Base-by-base conservation (phyloP, 306 rosid genomes). In the Canavalia gladiata region DNA sequence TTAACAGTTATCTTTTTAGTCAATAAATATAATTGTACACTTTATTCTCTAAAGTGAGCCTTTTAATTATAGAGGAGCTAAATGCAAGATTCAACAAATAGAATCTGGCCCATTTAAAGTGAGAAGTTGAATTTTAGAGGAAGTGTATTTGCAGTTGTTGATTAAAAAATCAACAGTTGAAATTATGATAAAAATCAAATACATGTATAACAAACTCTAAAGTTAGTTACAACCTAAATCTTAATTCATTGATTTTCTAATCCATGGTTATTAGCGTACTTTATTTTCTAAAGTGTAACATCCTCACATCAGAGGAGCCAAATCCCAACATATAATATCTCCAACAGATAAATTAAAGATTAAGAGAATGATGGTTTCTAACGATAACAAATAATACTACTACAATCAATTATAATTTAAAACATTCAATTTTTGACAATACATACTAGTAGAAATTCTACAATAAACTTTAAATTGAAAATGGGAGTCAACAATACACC, bases 401-500 rank as follows among this genome's bases (percentile, higher is more conserved):
- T 33, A 71, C 30, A 46, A 45, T 29, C 7, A 76, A 62, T 31
- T 46, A 62, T 33, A 8, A 62, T 4, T 77, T 66, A 29, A 31
- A 51, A 66, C 18, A 62, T 30, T 18, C 11, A 8, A 41, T 54
- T 31, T 52, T 50, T 81, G 68, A 52, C 28, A 39, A 28, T 82
- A 49, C 58, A 39, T 66, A 29, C 50, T 29, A 45, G 35, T 25
- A 50, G n/a, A 75, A 30, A 57, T 73, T 81, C 57, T 31, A 68
- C 43, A 52, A 50, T 43, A 28, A 73, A 73, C 67, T 31, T 43
- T 9, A 18, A 65, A 52, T 74, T 55, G 33, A 65, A 65, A 54
- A 65, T 62, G 59, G 31, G 51, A 52, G 52, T 51, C 34, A 58
- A 68, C 57, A 37, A 58, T 57, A 46, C 66, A 64, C 50, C 46